phyloP scores from a whole-genome alignment of 495 filamentous ascomycete genomes.

The Poronia punctata region DNA sequence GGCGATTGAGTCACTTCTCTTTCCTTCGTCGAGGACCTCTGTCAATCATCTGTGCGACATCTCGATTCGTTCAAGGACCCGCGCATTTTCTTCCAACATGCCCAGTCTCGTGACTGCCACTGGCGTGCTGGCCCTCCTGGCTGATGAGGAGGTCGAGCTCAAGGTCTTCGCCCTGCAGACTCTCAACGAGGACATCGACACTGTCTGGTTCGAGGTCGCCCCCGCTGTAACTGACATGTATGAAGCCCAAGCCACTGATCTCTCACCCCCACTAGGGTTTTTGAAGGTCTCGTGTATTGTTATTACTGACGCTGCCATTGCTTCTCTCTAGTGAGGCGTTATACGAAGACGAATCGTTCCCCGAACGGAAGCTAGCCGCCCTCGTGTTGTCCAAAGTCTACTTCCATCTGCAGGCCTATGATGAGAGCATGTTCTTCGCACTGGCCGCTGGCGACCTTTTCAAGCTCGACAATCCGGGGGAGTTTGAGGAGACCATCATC shows the following conservation, averaged over 20 bases:
- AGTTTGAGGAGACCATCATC: conserved; percentile 99
- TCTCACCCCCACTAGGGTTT: background rate
- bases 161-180: conserved; percentile 90
- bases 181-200: conserved; percentile 90
- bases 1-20: no score
- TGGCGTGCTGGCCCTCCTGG: conserved; percentile 90
- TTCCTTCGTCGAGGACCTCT: no score
- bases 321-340: conserved; percentile 71
- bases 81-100: conserved; percentile 49
- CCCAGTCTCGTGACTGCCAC: conserved; percentile 89
- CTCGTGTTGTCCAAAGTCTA: conserved; percentile 96
- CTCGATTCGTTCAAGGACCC: background rate
- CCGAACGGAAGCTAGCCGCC: conserved; percentile 88
- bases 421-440: conserved; percentile 98
- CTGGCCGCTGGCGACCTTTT: conserved; percentile 93
- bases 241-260: conserved; percentile 26
- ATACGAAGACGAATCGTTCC: conserved; percentile 92
- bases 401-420: conserved; percentile 97
- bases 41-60: no score
- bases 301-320: conserved; percentile 15
- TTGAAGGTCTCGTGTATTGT: background rate
- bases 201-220: conserved; percentile 95
- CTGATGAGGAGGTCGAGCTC: conserved; percentile 87
- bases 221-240: conserved; percentile 89
- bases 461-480: conserved; percentile 80